Conservation (phyloP, 2,329 filamentous ascomycete species). For the Aspergillus cejpii region DNA sequence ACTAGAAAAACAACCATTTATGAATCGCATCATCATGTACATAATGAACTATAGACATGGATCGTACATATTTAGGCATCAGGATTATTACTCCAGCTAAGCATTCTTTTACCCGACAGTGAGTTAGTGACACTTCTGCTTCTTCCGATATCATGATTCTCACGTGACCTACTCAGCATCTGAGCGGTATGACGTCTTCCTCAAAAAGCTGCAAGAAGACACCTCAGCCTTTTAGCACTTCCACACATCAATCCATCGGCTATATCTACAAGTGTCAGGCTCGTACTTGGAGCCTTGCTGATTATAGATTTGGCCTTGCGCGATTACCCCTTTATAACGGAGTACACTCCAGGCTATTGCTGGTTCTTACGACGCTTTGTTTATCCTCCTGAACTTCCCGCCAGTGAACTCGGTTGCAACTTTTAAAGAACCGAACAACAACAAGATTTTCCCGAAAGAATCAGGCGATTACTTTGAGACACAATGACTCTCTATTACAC, state of each 20-base stretch:
- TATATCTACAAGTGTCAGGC: not conserved
- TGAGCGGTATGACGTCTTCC: conserved; percentile 31
- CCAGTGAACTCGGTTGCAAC: not conserved
- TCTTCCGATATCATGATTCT: not conserved
- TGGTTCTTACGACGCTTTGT: conserved; percentile 10
- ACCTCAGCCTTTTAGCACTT: conserved; percentile 50
- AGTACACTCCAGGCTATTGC: not conserved
- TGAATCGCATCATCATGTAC: not conserved
- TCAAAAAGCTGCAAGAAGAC: conserved; percentile 55
- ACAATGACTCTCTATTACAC: conserved; percentile 66
- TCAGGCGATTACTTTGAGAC: conserved; percentile 8
- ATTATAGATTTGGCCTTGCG: conserved; percentile 5
- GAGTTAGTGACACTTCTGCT: too few relatives aligned
- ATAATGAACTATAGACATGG: not conserved
- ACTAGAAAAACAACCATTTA: not conserved
- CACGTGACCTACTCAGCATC: conserved; percentile 15
- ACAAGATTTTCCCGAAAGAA: not conserved
- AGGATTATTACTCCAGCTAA: not conserved
- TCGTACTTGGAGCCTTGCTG: not conserved
- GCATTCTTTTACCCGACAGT: conserved; percentile 1
- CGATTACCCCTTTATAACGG: not conserved
- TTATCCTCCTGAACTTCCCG: conserved; percentile 12
- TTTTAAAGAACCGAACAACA: conserved; percentile 3
- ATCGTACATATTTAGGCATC: not conserved
- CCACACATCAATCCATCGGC: not conserved